Evolutionary conservation across 73 alveolate genomes (phyloP).

Genomic region (Paramecium biaurelia): DNA sequence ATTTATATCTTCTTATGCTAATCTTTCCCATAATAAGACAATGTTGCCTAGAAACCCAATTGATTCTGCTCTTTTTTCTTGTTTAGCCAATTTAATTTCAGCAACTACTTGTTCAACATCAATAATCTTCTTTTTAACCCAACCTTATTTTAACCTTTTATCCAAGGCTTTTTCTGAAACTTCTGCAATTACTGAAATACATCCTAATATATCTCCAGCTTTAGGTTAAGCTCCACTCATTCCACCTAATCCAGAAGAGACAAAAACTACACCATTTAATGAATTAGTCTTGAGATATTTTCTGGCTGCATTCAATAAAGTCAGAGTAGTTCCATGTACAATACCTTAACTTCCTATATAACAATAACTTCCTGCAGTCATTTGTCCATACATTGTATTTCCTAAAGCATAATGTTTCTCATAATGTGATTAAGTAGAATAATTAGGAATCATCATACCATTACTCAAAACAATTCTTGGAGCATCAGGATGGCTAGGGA

Average conservation of each 20-base stretch:
- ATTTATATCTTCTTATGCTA: conserved; percentile 65
- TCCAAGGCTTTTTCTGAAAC: conserved; percentile 65
- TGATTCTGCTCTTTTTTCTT: conserved; percentile 65
- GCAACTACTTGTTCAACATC: conserved; percentile 53
- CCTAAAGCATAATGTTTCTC: conserved; percentile 73
- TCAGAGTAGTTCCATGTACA: conserved; percentile 76
- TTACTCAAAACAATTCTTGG: conserved; percentile 69
- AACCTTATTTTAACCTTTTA: conserved; percentile 67
- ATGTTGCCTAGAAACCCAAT: conserved; percentile 71
- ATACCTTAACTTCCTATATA: conserved; percentile 76
- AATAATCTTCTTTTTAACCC: conserved; percentile 66
- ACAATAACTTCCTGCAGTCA: conserved; percentile 78
- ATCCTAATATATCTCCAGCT: conserved; percentile 72
- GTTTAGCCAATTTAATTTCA: conserved; percentile 58
- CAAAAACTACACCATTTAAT: conserved; percentile 66
- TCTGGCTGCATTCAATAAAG: conserved; percentile 67
- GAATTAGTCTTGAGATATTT: conserved; percentile 42
- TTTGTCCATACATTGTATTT: conserved; percentile 73
- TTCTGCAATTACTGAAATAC: conserved; percentile 73
- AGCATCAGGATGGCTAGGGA: conserved; percentile 65
- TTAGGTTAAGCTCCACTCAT: conserved; percentile 79
- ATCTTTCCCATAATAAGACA: conserved; percentile 71
- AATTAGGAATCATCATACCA: conserved; percentile 74
- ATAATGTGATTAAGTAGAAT: conserved; percentile 60
- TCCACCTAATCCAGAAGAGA: conserved; percentile 77